Evolutionary conservation across 768 basidiomycete genomes (phyloP), one percentile per base, ranked within the genome.

Genomic region (Auriscalpium orientale): DNA sequence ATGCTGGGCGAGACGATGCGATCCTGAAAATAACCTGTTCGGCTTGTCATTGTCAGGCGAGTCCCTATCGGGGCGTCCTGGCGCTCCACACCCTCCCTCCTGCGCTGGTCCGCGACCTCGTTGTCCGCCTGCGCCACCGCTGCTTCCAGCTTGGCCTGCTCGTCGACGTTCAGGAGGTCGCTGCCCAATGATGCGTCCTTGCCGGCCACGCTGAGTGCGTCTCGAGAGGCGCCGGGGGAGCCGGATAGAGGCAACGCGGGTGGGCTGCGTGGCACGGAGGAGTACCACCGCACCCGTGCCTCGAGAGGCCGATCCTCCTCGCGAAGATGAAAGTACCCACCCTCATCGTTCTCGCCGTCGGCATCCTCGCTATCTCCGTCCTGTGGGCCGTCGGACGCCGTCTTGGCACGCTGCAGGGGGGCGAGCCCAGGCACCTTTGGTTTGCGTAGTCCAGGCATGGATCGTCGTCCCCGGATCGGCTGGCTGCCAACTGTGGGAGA

Each of bases 1-100:
- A 99, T 98, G 65, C 88, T 90, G 0, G 97, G 95, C 3, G 94
- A 87, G 58, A 99, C 83, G 64, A 98, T 89, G 51, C 92, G 76
- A 65, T 98, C 94, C 68, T 94, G 91, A 74, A 95, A 94, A 71
- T 89, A 94, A 2, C 92, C 91, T 16, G 89, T 89, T 34, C 94
- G 80, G 66, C 91, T 95, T 6, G 94, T 95, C 94, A 98, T 98
- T 0, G 94, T 93, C 65, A 98, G 71, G 47, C 91, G 74, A 11
- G 91, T 95, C 12, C 93, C 92, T 62, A 95, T 85, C 13, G 85
- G 83, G 53, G 70, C 69, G 51, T 67, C 67, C 62, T 69, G 66
- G 56, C 52, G 46, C 11, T 57, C 57, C 12, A 16, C 50, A 28
- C 59, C 61, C 16, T 56, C 61, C 36, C 59, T 59, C 49, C 51